Evolutionary conservation across 495 filamentous ascomycete genomes (phyloP), one percentile per base, ranked within the genome.

Genomic region (Chaetomium cochliodes): DNA sequence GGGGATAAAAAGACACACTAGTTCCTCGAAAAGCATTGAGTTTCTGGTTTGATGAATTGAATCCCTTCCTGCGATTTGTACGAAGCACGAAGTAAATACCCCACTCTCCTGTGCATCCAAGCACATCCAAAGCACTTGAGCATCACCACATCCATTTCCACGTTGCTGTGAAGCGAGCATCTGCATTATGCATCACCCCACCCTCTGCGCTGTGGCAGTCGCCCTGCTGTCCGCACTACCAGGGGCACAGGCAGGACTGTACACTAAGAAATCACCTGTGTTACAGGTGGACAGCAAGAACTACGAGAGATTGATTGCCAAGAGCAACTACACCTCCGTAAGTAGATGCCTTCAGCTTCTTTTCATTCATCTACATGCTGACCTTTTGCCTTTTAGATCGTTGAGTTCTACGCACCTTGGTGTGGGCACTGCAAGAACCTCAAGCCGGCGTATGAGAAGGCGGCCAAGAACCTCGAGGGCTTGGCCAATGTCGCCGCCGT

Each of bases 341-440:
- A 80, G 90, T 76, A 41, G 13, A 5, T 1, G 1, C 22, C 37
- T 7, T 22, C 4, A 69, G 73, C 66, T 53, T 22, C 15, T 44
- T 0, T 55, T n/a, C n/a, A 39, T 37, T 1, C 12, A 6, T 44
- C 30, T 50, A 37, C 53, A 41, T 20, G n/a, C 53, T 66, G 59
- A 69, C 61, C 5, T 9, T 33, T 33, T 7, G 8, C 23, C 22
- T 18, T 56, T 26, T 49, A 85, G 82, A 79, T 85, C 59, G 75
- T 80, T 74, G 92, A 92, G 77, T 97, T 96, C 81, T 97, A 96
- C 70, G 91, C 91, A 9, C 92, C 91, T 42, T 96, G 90, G 96
- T 97, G 94, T 69, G 94, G 94, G 25, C 96, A 98, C 74, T 98
- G 94, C 79, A 81, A 96, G 74, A 97, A 89, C 76, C 87, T 99